phyloP scores from a whole-genome alignment of 2,329 filamentous ascomycete genomes.

The Periconia sp. region DNA sequence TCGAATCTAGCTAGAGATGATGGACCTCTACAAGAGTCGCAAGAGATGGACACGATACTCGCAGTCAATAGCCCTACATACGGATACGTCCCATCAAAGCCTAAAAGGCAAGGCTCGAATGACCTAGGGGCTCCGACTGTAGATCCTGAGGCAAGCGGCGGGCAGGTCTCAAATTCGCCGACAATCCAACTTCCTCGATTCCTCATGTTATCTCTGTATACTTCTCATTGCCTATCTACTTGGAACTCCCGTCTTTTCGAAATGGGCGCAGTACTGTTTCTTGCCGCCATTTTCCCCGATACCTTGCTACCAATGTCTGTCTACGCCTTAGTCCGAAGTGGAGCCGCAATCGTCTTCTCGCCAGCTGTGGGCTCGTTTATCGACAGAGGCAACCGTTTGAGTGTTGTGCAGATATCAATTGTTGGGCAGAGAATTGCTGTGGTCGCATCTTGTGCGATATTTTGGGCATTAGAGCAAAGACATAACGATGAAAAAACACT shows the following conservation, averaged over 20 bases:
- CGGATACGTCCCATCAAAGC: too few species aligned
- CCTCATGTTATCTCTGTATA: too few species aligned
- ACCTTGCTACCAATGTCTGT: constrained; percentile 71
- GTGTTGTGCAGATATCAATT: constrained; percentile 49
- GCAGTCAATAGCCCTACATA: too few species aligned
- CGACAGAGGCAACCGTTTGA: constrained; percentile 56
- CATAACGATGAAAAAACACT: constrained; percentile 10
- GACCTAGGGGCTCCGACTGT: too few species aligned
- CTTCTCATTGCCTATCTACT: constrained; percentile 55
- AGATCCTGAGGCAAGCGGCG: too few species aligned
- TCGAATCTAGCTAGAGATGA: too few species aligned
- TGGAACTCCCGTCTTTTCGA: constrained; percentile 59
- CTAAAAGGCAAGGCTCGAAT: too few species aligned
- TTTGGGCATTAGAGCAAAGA: constrained; percentile 24
- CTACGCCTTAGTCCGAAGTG: constrained; percentile 69
- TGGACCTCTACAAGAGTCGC: too few species aligned
- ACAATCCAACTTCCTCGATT: too few species aligned
- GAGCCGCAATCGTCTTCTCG: constrained; percentile 64
- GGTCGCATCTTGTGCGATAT: constrained; percentile 37
- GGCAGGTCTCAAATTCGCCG: too few species aligned
- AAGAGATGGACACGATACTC: too few species aligned
- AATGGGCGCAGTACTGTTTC: constrained; percentile 57
- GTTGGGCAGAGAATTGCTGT: constrained; percentile 44
- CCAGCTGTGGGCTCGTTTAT: constrained; percentile 65
- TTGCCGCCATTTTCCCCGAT: constrained; percentile 52